Base-by-base conservation (phyloP, 2,329 filamentous ascomycete species). In the Cylindrodendrum hubeiense region DNA sequence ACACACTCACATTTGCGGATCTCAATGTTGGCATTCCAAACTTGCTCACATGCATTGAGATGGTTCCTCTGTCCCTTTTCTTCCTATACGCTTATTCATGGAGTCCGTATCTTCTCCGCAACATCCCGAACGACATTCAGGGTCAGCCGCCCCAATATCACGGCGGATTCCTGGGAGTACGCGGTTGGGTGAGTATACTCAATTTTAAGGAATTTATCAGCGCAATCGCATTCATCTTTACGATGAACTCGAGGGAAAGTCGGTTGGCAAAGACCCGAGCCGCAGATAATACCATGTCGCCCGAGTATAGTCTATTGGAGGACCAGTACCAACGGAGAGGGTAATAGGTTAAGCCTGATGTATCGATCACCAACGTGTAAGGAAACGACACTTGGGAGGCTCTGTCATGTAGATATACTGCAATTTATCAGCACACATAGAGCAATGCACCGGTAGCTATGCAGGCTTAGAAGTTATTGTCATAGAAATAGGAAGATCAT, bases 21-120 rank as follows among this genome's bases (percentile, higher is more conserved):
- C 56, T 73, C 3, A 60, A 73, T 17, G 37, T 73, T 4, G 69
- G 71, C 2, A 70, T 73, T 1, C 71, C 71, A 24, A 72, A 69
- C 24, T 44, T 73, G 0, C 52, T 73, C 17, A 60, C 61, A 2
- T 73, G 71, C 22, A 50, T 69, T 2, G 60, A 70, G 19, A 70
- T 70, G 71, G 65, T 73, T 15, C 71, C 71, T 1, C 6, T 73
- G 5, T 52, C 71, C 0, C 34, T 73, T 0, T 67, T 72, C 50
- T 73, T 73, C n/a, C 47, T 55, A 9, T 65, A 44, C 3, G 71
- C 67, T 2, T 73, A 69, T 26, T 63, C 71, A 12, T 71, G 71
- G 71, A 59, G 58, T n/a, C 62, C 68, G 2, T 73, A 72, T 24
- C 19, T 34, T 13, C 26, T 26, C 17, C 26, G 22, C 59, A 62